Evolutionary conservation across 2,329 filamentous ascomycete genomes (phyloP), one percentile per base, ranked within the genome.

Genomic region (Aspergillus jensenii): DNA sequence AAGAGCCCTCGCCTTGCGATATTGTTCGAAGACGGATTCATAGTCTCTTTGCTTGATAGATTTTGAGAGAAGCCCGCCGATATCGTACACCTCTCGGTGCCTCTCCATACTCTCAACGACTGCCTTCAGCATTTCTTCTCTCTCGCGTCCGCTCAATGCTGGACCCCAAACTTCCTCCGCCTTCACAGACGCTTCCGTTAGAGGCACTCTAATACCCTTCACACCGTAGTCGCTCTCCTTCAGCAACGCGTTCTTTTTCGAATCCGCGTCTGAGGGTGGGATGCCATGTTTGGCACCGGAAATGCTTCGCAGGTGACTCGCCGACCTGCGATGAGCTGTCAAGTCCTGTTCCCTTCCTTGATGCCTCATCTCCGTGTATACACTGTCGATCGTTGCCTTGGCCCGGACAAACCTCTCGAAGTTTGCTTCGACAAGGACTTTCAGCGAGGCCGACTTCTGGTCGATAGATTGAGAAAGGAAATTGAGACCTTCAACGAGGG

Each of bases 121-220:
- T 0, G 85, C 83, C 73, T 93, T 96, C 55, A 99, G 81, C 61
- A 88, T 88, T 70, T 93, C 90, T 69, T 98, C 95, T 70, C 93
- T 92, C 67, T 98, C 93, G 27, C 91, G 87, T 3, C 95, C 95
- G 40, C 92, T 91, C 39, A 99, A 76, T 1, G 95, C 93, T 2
- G 95, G 95, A 0, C 95, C 95, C 93, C 96, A 99, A 8, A 99
- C 90, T 68, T 99, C 95, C 74, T 98, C 92, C 0, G 93, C 95
- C 74, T 97, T 97, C 60, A 92, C 90, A 1, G 91, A 91, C 11
- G 96, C 91, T 67, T 98, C 95, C 9, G 95, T 82, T 55, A 99
- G 79, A 17, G 95, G 93, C 1, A 82, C 84, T 71, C 96, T 96
- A 74, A 99, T 96, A 11, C 91, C 92, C 69, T 89, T 81, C 7